Conservation (phyloP, 2,329 filamentous ascomycete species). For the Fusarium torreyae region DNA sequence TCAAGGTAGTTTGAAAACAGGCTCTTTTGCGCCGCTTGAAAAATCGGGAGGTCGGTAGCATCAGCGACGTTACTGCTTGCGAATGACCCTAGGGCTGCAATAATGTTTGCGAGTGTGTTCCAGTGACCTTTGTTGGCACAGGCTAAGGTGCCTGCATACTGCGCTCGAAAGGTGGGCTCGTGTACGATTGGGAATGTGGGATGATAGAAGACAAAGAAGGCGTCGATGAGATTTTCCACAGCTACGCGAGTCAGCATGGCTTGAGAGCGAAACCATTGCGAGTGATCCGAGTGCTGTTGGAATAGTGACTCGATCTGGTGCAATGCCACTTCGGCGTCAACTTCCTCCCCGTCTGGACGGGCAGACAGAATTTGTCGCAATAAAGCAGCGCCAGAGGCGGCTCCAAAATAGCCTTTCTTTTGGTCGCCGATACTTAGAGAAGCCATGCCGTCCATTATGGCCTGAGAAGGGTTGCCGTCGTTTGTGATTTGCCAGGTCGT, state of each 20-base stretch:
- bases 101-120: constrained; percentile 25
- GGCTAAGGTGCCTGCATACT: constrained; percentile 21
- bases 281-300: constrained; percentile 34
- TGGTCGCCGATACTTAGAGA: constrained; percentile 33
- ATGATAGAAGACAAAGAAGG: constrained; percentile 32
- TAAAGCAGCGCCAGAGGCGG: constrained; percentile 33
- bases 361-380: constrained; percentile 36
- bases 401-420: constrained; percentile 35
- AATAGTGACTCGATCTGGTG: constrained; percentile 35
- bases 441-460: constrained; percentile 40
- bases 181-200: constrained; percentile 31
- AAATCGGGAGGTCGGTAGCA: constrained; percentile 21
- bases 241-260: constrained; percentile 36
- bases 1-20: constrained; percentile 36
- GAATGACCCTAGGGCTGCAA: constrained; percentile 28
- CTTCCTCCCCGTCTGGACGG: constrained; percentile 32
- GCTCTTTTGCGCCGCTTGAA: constrained; percentile 28
- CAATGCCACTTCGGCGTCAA: constrained; percentile 28
- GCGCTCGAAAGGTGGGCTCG: constrained; percentile 36
- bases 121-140: constrained; percentile 31
- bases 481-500: constrained; percentile 26
- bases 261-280: constrained; percentile 38
- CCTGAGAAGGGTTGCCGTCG: constrained; percentile 27
- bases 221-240: constrained; percentile 31
- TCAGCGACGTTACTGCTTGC: constrained; percentile 19